Conservation (phyloP, 179 eudicot genomes). For the Monotropa hypopitys region DNA sequence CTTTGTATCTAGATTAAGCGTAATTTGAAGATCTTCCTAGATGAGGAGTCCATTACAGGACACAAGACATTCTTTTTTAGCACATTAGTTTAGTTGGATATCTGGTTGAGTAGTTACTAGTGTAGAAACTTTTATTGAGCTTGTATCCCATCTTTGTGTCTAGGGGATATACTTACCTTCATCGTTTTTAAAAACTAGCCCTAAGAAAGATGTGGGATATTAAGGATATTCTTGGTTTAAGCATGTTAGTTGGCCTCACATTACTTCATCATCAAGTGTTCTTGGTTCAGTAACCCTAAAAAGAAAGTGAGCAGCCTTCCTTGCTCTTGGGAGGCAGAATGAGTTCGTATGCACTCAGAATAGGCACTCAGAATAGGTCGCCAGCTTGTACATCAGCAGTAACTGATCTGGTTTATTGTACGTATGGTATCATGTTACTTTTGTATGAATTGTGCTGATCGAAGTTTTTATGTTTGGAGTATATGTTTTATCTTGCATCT, state of each 20-base stretch:
- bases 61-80: not conserved
- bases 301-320: not conserved
- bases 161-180: not conserved
- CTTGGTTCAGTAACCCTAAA: not conserved
- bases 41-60: not conserved
- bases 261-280: not conserved
- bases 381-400: not conserved
- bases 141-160: not conserved
- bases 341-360: not conserved
- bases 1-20: not conserved
- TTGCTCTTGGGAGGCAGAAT: not conserved
- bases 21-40: not conserved
- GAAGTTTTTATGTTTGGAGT: not conserved
- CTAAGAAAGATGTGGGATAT: not conserved
- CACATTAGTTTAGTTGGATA: not conserved
- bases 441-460: not conserved
- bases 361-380: no score
- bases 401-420: not conserved
- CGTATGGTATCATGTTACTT: not conserved
- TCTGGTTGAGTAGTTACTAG: not conserved
- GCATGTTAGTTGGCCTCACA: not conserved
- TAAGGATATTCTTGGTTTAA: not conserved
- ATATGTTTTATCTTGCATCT: not conserved
- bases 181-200: not conserved
- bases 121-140: not conserved